A percentile compares a stretch with the other conserved stretches of the same genome.
phyloP scores from a whole-genome alignment of 768 basidiomycete genomes.

The Scleroderma citrinum region DNA sequence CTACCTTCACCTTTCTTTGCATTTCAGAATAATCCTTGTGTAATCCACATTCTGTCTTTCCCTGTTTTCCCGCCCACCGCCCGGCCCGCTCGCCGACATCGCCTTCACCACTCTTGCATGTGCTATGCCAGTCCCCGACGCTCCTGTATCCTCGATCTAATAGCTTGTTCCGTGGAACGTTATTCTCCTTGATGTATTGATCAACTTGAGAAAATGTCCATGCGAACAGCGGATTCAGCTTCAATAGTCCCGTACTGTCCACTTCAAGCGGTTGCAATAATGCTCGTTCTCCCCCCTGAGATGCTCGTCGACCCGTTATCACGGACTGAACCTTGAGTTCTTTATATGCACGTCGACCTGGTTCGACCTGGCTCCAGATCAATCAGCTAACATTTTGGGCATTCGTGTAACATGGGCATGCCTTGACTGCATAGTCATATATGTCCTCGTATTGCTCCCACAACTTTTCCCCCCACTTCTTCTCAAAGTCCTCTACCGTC shows the following conservation, averaged over 20 bases:
- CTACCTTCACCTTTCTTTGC: conserved; percentile 48
- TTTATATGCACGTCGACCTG: conserved; percentile 82
- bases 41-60: conserved; percentile 93
- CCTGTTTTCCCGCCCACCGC: conserved; percentile 79
- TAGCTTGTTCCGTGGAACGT: conserved; percentile 84
- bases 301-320: conserved; percentile 91
- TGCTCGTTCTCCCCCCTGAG: conserved; percentile 89
- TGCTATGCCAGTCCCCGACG: conserved; percentile 98
- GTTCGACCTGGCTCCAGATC: conserved; percentile 67
- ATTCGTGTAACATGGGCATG: conserved; percentile 23
- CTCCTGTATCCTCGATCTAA: conserved; percentile 90
- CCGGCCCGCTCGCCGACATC: conserved; percentile 81
- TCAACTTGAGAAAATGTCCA: conserved; percentile 87
- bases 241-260: conserved; percentile 83
- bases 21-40: conserved; percentile 87
- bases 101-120: conserved; percentile 57
- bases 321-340: conserved; percentile 74
- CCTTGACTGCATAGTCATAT: conserved; percentile 94
- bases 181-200: conserved; percentile 73
- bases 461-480: conserved; percentile 66
- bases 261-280: conserved; percentile 82
- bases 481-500: conserved; percentile 70
- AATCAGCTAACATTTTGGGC: neutral
- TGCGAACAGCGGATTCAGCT: conserved; percentile 87
- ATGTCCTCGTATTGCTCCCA: conserved; percentile 86